A percentile compares a stretch with the other conserved stretches of the same genome.
phyloP scores from a whole-genome alignment of 345 rosid genomes.

The Leavenworthia alabamica region DNA sequence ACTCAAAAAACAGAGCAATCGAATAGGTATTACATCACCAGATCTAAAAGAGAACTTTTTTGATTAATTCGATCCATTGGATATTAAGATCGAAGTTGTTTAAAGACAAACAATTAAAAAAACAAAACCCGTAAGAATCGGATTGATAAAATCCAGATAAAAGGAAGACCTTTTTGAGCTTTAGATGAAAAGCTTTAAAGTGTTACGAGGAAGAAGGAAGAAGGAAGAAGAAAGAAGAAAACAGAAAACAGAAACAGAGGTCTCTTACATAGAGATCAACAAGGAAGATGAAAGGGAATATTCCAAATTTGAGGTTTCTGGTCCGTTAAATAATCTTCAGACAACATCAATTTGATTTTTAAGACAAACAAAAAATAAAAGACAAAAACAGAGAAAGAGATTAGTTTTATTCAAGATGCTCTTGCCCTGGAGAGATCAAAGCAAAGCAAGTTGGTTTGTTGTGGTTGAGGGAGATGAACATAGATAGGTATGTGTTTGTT shows the following conservation, averaged over 20 bases:
- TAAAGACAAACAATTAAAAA: not conserved
- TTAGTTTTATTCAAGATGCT: conserved; percentile 23
- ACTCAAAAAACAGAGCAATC: conserved; percentile 14
- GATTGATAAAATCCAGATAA: conserved; percentile 15
- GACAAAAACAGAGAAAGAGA: not conserved
- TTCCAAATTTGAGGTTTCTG: conserved; percentile 29
- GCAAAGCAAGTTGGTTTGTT: conserved; percentile 36
- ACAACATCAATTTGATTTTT: conserved; percentile 12
- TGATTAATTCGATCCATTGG: conserved; percentile 10
- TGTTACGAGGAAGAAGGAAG: conserved; percentile 18
- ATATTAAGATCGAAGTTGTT: not conserved
- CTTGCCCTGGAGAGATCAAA: conserved; percentile 24
- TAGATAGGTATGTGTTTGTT: not conserved
- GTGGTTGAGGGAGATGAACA: conserved; percentile 40
- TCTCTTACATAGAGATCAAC: not conserved
- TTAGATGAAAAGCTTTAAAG: conserved; percentile 12
- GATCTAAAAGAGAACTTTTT: conserved; percentile 36
- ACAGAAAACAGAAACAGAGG: conserved; percentile 8
- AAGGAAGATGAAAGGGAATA: conserved; percentile 20
- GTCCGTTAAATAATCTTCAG: conserved; percentile 6
- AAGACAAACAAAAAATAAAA: too few relatives aligned
- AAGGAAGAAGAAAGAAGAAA: too few relatives aligned
- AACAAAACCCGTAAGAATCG: not conserved
- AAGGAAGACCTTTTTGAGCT: conserved; percentile 21
- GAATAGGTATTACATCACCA: conserved; percentile 17